These are phyloP conservation scores for Xenoacremonium recifei DNA, from an alignment of 2,329 filamentous ascomycete genomes.

Conservation along the genomic window DNA sequence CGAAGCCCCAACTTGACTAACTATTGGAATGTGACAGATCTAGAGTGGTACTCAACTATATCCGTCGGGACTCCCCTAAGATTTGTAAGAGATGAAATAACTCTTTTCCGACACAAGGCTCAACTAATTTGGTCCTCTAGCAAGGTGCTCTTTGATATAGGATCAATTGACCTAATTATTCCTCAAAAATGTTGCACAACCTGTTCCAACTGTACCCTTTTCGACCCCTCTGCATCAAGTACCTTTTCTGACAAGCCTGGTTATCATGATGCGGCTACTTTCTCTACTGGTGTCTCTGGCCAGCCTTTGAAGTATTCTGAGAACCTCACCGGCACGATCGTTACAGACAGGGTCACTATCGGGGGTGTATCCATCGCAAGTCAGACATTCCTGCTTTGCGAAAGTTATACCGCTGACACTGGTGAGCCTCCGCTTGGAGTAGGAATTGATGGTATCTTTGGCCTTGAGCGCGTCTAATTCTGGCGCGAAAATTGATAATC, in stretches of 20 bases:
- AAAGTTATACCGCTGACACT: conserved; percentile 27
- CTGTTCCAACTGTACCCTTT: conserved; percentile 23
- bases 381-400: conserved; percentile 31
- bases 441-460: conserved; percentile 32
- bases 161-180: conserved; percentile 27
- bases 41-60: too few relatives aligned
- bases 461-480: conserved; percentile 19
- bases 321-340: conserved; percentile 21
- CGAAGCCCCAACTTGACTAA: too few relatives aligned
- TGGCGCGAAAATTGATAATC: conserved; percentile 5
- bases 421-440: conserved; percentile 17
- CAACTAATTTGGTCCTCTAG: too few relatives aligned
- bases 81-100: too few relatives aligned
- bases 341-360: conserved; percentile 30
- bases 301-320: conserved; percentile 21
- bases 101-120: too few relatives aligned
- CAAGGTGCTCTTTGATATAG: conserved; percentile 32
- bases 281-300: conserved; percentile 28
- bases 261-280: conserved; percentile 13
- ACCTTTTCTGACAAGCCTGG: conserved; percentile 26
- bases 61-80: too few relatives aligned
- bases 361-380: conserved; percentile 14
- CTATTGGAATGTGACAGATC: too few relatives aligned
- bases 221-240: conserved; percentile 26
- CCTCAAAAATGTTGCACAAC: conserved; percentile 27